Evolutionary conservation across 2,329 filamentous ascomycete species (phyloP), one percentile per base, ranked within the genome.

Genomic region (Talaromyces sp.): DNA sequence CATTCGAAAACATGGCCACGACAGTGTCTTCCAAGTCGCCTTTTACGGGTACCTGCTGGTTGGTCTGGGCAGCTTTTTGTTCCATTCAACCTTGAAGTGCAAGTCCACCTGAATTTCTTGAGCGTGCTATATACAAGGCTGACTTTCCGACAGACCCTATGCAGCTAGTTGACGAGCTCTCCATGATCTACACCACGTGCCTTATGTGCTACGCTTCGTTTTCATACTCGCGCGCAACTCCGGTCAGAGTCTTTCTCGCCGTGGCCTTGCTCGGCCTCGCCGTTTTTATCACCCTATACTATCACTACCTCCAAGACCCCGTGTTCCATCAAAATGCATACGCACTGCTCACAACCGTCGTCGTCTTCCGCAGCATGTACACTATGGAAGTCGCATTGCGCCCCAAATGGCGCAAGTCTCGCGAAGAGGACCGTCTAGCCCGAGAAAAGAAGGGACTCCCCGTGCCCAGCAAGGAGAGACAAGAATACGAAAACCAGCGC

Each of bases 241-340:
- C 65, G 3, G 80, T 85, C 63, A 82, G 84, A 1, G 67, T 80
- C 1, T 62, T 82, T 13, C 78, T 92, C 9, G 90, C 81, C 8
- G 47, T 86, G 4, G 80, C 79, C 15, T 80, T 91, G 10, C 70
- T 85, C 6, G 75, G 75, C 10, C 73, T 88, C 32, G 81, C 84
- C n/a, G 74, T 78, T 42, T 89, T 87, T 69, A 93, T 96, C 72
- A 95, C 91, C 15, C 80, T 89, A 47, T 85, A 89, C 74, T 96
- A 96, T 75, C 89, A 92, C 71, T 86, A 90, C 64, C 85, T 92
- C 17, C 91, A 93, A 71, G 88, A 96, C 65, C 91, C 92, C 0
- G 80, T 85, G 1, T 96, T 96, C 73, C 92, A 96, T 75, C 91
- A 96, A 72, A 87, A 86, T 63, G 88, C 88, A 4, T 96, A 92